These are phyloP conservation scores for Pestalotiopsis fici DNA, from an alignment of 2,329 filamentous ascomycete genomes.

Conservation along the genomic window DNA sequence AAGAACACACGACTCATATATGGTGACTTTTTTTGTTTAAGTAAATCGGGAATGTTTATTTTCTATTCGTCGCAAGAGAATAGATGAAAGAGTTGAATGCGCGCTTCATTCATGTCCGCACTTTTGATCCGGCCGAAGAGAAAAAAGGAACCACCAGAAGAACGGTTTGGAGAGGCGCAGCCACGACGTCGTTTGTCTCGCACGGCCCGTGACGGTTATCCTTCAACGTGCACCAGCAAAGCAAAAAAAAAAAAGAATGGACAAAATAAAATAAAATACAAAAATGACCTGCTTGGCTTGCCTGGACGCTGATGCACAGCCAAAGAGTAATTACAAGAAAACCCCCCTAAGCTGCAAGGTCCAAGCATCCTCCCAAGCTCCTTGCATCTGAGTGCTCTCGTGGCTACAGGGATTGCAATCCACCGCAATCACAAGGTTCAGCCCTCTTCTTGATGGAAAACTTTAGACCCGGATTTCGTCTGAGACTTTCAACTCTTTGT, in stretches of 20 bases:
- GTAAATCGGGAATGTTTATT: too few relatives aligned
- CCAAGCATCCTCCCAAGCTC: not conserved
- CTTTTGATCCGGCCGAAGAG: too few relatives aligned
- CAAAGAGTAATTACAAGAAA: not conserved
- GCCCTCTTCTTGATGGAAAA: not conserved
- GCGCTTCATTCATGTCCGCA: too few relatives aligned
- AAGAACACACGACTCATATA: not conserved
- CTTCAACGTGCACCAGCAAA: not conserved
- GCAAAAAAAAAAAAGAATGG: not conserved
- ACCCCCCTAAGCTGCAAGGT: not conserved
- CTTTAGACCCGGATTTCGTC: not conserved
- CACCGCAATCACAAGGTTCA: not conserved
- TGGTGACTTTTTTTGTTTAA: not conserved
- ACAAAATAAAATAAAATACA: not conserved
- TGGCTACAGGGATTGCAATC: not conserved
- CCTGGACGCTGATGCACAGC: too few relatives aligned
- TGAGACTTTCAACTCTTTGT: not conserved
- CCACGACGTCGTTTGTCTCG: not conserved
- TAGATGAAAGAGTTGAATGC: too few relatives aligned
- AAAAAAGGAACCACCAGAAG: too few relatives aligned
- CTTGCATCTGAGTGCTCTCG: not conserved
- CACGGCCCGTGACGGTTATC: not conserved
- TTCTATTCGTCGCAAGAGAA: too few relatives aligned
- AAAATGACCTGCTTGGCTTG: too few relatives aligned
- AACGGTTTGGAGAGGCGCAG: not conserved